Percentiles rank a stretch among this genome's conserved stretches.
phyloP scores from a whole-genome alignment of 352 stramenopile species.

The Phytophthora meadii region DNA sequence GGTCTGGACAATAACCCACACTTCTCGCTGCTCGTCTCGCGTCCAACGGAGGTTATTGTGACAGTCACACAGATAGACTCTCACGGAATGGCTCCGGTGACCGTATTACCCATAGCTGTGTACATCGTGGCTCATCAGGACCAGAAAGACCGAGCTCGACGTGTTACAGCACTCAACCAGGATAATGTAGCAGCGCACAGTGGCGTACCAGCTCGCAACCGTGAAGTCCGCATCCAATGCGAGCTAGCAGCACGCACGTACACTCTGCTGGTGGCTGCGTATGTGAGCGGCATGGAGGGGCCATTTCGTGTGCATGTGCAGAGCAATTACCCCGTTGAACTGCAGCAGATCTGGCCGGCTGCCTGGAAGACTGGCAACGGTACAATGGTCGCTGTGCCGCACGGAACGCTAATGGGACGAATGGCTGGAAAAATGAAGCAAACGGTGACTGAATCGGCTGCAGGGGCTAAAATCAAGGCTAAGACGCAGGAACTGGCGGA shows the following conservation, averaged over 20 bases:
- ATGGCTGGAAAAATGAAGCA: conserved; percentile 74
- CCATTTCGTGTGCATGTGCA: conserved; percentile 88
- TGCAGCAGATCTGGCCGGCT: conserved; percentile 84
- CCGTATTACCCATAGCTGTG: conserved; percentile 71
- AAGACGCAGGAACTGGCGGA: conserved; percentile 77
- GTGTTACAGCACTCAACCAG: conserved; percentile 66
- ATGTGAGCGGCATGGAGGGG: conserved; percentile 91
- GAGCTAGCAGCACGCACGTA: conserved; percentile 83
- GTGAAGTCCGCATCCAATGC: conserved; percentile 84
- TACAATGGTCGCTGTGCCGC: conserved; percentile 38
- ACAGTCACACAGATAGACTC: conserved; percentile 86
- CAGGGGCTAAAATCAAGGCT: conserved; percentile 61
- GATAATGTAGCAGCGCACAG: conserved; percentile 85
- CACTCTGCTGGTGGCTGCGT: conserved; percentile 88
- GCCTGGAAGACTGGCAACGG: conserved; percentile 69
- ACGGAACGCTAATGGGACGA: conserved; percentile 56
- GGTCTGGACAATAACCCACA: conserved; percentile 90
- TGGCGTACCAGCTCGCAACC: conserved; percentile 68
- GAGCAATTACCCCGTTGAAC: conserved; percentile 83
- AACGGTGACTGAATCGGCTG: conserved; percentile 62
- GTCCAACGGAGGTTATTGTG: conserved; percentile 87
- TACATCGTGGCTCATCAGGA: conserved; percentile 68
- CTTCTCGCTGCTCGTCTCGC: conserved; percentile 75
- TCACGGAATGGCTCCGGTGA: conserved; percentile 63
- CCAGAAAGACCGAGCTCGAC: conserved; percentile 62